A percentile compares a stretch with the other conserved stretches of the same genome.
Conservation (phyloP, 2,329 filamentous ascomycete species). For the Didymella keratinophila region DNA sequence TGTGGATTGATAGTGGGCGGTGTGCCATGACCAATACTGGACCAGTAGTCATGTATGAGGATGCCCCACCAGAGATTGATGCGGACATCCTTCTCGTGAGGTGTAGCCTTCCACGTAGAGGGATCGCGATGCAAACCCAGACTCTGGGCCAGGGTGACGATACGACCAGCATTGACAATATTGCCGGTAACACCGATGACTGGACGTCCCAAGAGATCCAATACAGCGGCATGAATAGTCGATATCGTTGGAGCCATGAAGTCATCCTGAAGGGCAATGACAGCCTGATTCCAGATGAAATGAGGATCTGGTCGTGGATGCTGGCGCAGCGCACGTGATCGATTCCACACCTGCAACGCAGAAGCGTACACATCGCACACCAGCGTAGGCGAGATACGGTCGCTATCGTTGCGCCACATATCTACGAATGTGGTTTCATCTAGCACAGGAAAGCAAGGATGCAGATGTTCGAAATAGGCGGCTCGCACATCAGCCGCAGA, state of each 20-base stretch:
- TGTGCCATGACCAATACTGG: slow-evolving; percentile 33
- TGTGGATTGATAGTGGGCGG: slow-evolving; percentile 26
- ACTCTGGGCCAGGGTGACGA: slow-evolving; percentile 33
- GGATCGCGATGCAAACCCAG: slow-evolving; percentile 31
- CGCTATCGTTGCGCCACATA: slow-evolving; percentile 25
- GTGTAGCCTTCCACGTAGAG: slow-evolving; percentile 22
- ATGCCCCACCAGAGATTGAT: slow-evolving; percentile 34
- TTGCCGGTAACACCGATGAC: slow-evolving; percentile 31
- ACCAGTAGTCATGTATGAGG: slow-evolving; percentile 33
- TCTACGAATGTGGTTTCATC: slow-evolving; percentile 26
- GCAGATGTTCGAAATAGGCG: slow-evolving; percentile 25
- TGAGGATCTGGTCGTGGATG: slow-evolving; percentile 23
- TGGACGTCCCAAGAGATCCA: slow-evolving; percentile 32
- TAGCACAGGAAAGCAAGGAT: slow-evolving; percentile 33
- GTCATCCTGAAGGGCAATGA: slow-evolving; percentile 29
- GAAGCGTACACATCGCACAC: slow-evolving; percentile 32
- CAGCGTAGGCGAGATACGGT: slow-evolving; percentile 27
- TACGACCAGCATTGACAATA: slow-evolving; percentile 29
- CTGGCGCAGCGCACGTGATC: slow-evolving; percentile 18
- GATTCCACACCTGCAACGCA: slow-evolving; percentile 24
- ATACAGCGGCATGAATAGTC: slow-evolving; percentile 26
- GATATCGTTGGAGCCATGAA: slow-evolving; percentile 34
- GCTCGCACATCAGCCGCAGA: slow-evolving; percentile 20
- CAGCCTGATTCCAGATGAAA: slow-evolving; percentile 33
- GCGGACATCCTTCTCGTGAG: slow-evolving; percentile 29